These are phyloP conservation scores for Blastobotrys capitulatus DNA, from an alignment of 1,139 yeast species.

Conservation along the genomic window DNA sequence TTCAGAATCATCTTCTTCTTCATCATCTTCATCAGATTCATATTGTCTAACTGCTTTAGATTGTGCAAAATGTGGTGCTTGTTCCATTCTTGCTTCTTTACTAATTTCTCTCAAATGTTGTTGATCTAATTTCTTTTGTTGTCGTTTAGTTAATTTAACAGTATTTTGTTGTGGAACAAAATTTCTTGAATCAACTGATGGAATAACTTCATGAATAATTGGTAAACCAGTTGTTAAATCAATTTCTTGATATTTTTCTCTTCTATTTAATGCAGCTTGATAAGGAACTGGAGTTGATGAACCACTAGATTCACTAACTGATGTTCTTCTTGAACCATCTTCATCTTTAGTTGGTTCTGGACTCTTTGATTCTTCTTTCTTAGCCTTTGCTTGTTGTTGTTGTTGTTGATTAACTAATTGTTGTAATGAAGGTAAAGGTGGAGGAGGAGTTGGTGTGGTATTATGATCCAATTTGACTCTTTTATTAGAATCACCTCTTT, in stretches of 20 bases:
- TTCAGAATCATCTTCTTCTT: constrained; percentile 1
- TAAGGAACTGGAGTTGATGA: background rate
- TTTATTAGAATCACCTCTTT: background rate
- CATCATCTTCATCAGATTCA: constrained; percentile 12
- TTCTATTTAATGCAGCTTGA: background rate
- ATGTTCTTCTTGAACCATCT: background rate
- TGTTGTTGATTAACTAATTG: too few species aligned
- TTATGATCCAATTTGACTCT: background rate
- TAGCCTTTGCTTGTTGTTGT: background rate
- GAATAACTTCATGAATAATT: constrained; percentile 2
- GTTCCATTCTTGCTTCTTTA: constrained; percentile 14
- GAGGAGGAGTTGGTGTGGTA: background rate
- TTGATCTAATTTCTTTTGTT: constrained; percentile 20
- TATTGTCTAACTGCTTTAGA: background rate
- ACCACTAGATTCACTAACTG: background rate
- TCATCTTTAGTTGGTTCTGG: background rate
- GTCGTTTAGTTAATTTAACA: constrained; percentile 17
- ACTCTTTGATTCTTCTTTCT: background rate
- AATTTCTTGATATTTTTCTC: background rate
- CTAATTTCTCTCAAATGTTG: constrained; percentile 14
- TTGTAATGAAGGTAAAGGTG: too few species aligned
- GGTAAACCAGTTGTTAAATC: constrained; percentile 7
- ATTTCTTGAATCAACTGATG: constrained; percentile 5
- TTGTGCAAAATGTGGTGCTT: constrained; percentile 10
- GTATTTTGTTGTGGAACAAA: background rate